Conservation (phyloP, 129 eudicot genomes). For the Pulicaria dysenterica region DNA sequence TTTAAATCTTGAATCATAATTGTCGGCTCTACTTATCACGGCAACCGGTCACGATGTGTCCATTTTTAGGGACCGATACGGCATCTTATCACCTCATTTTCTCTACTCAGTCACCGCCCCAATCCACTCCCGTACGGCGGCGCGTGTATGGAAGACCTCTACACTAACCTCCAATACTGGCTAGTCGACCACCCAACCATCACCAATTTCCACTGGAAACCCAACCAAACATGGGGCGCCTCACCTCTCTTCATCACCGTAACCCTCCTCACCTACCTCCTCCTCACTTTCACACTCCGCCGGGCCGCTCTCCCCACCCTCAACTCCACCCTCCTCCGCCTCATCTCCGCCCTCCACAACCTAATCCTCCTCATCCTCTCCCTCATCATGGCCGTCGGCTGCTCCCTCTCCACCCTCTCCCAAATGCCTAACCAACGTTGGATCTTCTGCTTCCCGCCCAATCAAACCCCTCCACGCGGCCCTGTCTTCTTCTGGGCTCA, state of each 20-base stretch:
- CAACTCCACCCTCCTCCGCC: constrained; percentile 65
- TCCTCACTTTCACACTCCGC: constrained; percentile 64
- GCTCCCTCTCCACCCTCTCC: constrained; percentile 70
- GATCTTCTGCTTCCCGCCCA: constrained; percentile 82
- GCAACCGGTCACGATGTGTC: too few species aligned
- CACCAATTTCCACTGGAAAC: constrained; percentile 65
- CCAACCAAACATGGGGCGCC: constrained; percentile 57
- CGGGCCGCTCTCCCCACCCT: constrained; percentile 46
- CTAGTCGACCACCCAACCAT: constrained; percentile 77
- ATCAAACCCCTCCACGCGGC: constrained; percentile 66
- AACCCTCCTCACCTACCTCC: constrained; percentile 67
- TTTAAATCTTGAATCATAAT: too few species aligned
- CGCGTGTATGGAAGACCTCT: constrained; percentile 45
- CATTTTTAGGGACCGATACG: neutral
- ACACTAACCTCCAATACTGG: constrained; percentile 52
- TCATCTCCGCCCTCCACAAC: constrained; percentile 71
- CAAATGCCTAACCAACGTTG: constrained; percentile 52
- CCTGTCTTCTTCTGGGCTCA: constrained; percentile 93
- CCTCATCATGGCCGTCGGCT: constrained; percentile 74
- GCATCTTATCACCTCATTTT: constrained; percentile 27
- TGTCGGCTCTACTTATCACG: too few species aligned
- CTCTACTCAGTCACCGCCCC: neutral
- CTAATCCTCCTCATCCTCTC: constrained; percentile 80
- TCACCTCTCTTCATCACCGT: constrained; percentile 64
- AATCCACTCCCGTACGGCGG: constrained; percentile 40